These are phyloP conservation scores for Jamesozyma gamospora DNA, from an alignment of 805 yeast genomes.

Conservation along the genomic window DNA sequence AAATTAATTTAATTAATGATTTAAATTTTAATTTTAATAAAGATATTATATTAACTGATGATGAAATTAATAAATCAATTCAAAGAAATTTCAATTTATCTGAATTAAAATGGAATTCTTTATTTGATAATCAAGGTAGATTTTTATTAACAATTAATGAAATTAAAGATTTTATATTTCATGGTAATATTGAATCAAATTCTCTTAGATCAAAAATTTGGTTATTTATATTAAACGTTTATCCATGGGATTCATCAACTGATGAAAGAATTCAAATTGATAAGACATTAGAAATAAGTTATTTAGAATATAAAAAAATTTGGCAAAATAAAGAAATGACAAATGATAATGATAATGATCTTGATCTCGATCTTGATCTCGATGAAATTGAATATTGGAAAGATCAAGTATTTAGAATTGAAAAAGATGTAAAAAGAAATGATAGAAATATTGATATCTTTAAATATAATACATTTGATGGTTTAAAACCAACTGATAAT, in stretches of 20 bases:
- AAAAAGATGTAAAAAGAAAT: constrained; percentile 87
- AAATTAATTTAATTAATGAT: constrained; percentile 46
- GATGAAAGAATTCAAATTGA: constrained; percentile 56
- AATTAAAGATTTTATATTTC: constrained; percentile 75
- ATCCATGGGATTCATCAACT: constrained; percentile 75
- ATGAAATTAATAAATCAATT: constrained; percentile 42
- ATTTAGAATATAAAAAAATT: constrained; percentile 51
- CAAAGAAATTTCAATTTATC: constrained; percentile 43
- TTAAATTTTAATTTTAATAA: constrained; percentile 40
- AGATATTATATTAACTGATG: constrained; percentile 22
- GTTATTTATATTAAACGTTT: constrained; percentile 75
- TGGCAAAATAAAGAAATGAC: constrained; percentile 38
- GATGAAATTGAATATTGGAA: constrained; percentile 76
- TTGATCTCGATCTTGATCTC: no score
- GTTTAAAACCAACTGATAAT: constrained; percentile 13
- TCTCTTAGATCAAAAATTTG: constrained; percentile 64
- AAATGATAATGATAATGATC: constrained; percentile 30
- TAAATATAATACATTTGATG: constrained; percentile 32
- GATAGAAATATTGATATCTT: constrained; percentile 71
- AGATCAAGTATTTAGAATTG: constrained; percentile 83
- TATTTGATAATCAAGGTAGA: constrained; percentile 73
- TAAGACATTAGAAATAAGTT: constrained; percentile 48
- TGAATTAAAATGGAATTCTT: constrained; percentile 69
- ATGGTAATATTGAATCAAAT: constrained; percentile 63
- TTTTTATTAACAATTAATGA: constrained; percentile 65